These are phyloP conservation scores for Graphilbum ipis-grandicollis DNA, from an alignment of 2,329 filamentous ascomycete genomes.

Conservation along the genomic window DNA sequence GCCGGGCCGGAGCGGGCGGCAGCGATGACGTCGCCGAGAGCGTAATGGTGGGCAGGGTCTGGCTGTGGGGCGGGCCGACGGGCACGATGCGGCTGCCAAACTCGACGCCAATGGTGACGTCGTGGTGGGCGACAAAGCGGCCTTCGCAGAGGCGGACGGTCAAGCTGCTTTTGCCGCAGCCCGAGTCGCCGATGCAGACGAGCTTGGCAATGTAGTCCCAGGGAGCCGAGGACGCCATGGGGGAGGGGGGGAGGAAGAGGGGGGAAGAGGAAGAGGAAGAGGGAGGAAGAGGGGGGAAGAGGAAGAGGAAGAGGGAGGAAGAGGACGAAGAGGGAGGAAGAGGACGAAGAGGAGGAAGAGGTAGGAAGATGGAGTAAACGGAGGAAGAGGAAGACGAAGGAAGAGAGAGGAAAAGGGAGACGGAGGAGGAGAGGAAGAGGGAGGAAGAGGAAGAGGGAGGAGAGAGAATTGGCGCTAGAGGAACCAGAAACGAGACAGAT, in stretches of 20 bases:
- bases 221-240: slow-evolving; percentile 43
- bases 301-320: background rate
- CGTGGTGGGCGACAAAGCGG: slow-evolving; percentile 83
- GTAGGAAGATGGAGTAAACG: background rate
- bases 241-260: background rate
- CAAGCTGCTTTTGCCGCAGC: slow-evolving; percentile 86
- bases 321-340: slow-evolving; percentile 18
- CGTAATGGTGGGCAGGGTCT: slow-evolving; percentile 9
- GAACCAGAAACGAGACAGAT: no score
- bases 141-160: slow-evolving; percentile 94
- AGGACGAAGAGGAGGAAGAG: slow-evolving; percentile 2
- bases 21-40: background rate
- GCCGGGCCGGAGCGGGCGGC: slow-evolving; percentile 5
- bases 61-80: slow-evolving; percentile 64
- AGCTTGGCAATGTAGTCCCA: slow-evolving; percentile 99
- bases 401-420: background rate
- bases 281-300: background rate
- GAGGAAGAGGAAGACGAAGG: background rate
- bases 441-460: background rate
- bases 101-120: slow-evolving; percentile 94
- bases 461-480: no score
- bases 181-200: slow-evolving; percentile 91
- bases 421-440: background rate
- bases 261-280: background rate
- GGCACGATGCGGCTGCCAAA: slow-evolving; percentile 88